These are phyloP conservation scores for Mucor irregularis DNA, from an alignment of 371 early-diverging fungal genomes.

Conservation along the genomic window DNA sequence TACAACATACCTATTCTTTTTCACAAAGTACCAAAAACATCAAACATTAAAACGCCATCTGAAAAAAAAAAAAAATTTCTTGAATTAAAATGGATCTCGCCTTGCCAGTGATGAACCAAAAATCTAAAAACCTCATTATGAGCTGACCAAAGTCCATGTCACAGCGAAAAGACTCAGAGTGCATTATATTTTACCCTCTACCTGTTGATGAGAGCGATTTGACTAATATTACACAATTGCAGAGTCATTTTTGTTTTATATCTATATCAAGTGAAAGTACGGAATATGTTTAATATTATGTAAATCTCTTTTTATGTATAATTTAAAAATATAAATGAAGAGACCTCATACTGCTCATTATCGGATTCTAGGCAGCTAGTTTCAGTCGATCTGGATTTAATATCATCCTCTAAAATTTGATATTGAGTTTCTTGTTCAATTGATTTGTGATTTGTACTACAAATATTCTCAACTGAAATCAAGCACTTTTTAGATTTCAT, in stretches of 20 bases:
- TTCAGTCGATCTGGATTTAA: slow-evolving; percentile 28
- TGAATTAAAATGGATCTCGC: slow-evolving; percentile 1
- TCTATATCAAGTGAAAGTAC: neutral
- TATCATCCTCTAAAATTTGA: slow-evolving; percentile 22
- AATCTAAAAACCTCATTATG: too few relatives aligned
- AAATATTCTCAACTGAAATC: slow-evolving; percentile 6
- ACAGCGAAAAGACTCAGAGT: too few relatives aligned
- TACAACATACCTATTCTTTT: neutral
- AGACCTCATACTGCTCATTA: slow-evolving; percentile 44
- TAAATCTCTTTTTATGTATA: slow-evolving; percentile 4
- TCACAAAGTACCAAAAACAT: too few relatives aligned
- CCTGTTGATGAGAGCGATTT: too few relatives aligned
- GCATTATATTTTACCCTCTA: too few relatives aligned
- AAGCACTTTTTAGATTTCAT: slow-evolving; percentile 23
- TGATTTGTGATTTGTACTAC: neutral
- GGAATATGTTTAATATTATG: too few relatives aligned
- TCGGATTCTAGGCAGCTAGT: slow-evolving; percentile 35
- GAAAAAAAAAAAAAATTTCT: neutral
- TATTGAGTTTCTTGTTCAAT: slow-evolving; percentile 17
- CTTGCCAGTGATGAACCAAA: neutral
- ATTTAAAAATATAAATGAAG: slow-evolving; percentile 14
- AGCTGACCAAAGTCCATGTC: too few relatives aligned
- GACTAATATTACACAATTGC: too few relatives aligned
- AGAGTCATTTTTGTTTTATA: slow-evolving; percentile 27
- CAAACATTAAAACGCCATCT: neutral